phyloP scores from a whole-genome alignment of 306 rosid species.

The Trichosanthes truncata region DNA sequence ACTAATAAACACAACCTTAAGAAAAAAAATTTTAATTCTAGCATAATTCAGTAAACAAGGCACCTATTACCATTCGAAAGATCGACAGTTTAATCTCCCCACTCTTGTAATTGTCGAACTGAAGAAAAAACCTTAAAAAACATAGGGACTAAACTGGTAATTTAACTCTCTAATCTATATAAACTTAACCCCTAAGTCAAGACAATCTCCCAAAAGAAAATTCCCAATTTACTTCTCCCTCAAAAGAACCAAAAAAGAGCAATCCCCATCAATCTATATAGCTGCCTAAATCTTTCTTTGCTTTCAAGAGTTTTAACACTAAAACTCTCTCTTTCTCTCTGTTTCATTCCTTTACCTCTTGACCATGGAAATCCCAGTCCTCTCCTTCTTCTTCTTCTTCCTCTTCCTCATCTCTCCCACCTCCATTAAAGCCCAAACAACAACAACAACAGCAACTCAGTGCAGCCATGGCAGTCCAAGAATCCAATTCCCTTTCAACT shows the following conservation, averaged over 20 bases:
- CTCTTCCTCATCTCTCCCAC: conserved; percentile 27
- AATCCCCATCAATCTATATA: not conserved
- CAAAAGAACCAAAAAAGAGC: not conserved
- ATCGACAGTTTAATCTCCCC: not conserved
- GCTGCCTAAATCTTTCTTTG: not conserved
- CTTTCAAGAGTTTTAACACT: not conserved
- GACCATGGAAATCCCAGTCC: not conserved
- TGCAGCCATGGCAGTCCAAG: conserved; percentile 28
- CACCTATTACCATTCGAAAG: not conserved
- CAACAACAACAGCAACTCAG: conserved; percentile 21
- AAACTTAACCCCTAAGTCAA: not conserved
- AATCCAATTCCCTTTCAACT: conserved; percentile 38
- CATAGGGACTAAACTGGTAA: not conserved
- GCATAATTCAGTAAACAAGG: no score
- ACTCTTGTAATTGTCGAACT: not conserved
- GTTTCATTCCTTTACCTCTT: not conserved
- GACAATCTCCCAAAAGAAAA: not conserved
- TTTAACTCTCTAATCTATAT: not conserved
- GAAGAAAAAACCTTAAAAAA: not conserved
- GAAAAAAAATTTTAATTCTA: no score
- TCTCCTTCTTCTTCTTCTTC: conserved; percentile 16
- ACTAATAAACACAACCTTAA: no score
- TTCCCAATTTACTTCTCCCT: not conserved
- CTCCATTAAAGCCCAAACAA: conserved; percentile 18
- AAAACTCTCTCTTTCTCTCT: not conserved